Percentiles rank a stretch among this genome's conserved stretches.
Conservation (phyloP, 495 filamentous ascomycete genomes). For the Penicillium ucsense region DNA sequence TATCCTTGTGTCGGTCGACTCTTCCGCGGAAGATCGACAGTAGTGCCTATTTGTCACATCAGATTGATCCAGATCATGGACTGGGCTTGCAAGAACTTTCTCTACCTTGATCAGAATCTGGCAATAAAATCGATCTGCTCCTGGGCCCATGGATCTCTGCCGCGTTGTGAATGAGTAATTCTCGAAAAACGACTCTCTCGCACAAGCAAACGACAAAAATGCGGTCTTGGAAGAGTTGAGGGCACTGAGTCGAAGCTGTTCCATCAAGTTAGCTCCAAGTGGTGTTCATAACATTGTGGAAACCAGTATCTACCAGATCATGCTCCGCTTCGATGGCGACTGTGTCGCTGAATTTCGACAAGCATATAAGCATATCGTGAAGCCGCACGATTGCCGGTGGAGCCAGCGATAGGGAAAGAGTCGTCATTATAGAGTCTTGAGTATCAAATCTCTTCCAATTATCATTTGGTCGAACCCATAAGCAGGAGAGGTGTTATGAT, state of each 20-base stretch:
- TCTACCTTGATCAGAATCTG: conserved; percentile 59
- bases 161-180: conserved; percentile 43
- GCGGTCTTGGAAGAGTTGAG: conserved; percentile 91
- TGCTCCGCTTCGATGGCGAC: conserved; percentile 76
- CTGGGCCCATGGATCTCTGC: conserved; percentile 3
- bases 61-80: neutral
- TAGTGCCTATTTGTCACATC: conserved; percentile 42
- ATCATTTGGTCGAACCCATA: too few species aligned
- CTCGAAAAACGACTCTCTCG: conserved; percentile 68
- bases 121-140: conserved; percentile 56
- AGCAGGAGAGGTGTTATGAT: too few species aligned
- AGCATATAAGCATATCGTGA: conserved; percentile 76
- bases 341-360: conserved; percentile 85
- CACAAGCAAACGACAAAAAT: conserved; percentile 73
- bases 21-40: conserved; percentile 66
- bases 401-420: conserved; percentile 57
- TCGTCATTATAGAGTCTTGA: neutral
- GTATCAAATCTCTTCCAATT: too few species aligned
- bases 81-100: too few species aligned
- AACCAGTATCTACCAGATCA: conserved; percentile 47
- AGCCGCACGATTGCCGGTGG: conserved; percentile 64
- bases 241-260: conserved; percentile 67
- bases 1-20: conserved; percentile 61
- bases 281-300: neutral
- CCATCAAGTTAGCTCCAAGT: neutral